phyloP scores from a whole-genome alignment of 345 rosid species.

The Citrus glauca region DNA sequence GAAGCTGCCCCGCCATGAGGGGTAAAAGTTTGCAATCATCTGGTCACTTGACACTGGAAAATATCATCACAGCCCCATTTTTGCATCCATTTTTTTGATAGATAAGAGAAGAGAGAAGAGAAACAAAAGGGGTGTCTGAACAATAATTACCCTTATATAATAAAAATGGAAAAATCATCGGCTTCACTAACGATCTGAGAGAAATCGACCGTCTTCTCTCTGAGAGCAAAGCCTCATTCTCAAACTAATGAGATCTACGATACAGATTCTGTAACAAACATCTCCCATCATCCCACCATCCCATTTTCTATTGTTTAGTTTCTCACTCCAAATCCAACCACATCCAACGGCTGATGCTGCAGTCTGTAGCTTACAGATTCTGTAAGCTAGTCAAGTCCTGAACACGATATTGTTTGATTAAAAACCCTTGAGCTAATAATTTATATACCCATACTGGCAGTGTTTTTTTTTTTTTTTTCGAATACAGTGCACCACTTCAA shows the following conservation, averaged over 20 bases:
- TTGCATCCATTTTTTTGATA: neutral
- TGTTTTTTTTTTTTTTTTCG: too few species aligned
- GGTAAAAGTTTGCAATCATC: neutral
- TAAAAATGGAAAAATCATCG: constrained; percentile 2
- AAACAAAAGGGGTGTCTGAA: neutral
- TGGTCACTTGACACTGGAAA: neutral
- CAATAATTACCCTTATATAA: too few species aligned
- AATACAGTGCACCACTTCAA: too few species aligned
- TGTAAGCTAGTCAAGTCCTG: too few species aligned
- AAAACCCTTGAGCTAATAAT: neutral
- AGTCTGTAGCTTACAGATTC: too few species aligned
- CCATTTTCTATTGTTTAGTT: too few species aligned
- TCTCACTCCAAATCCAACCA: too few species aligned
- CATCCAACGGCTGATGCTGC: too few species aligned
- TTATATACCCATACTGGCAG: too few species aligned
- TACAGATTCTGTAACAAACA: too few species aligned
- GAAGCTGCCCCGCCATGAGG: neutral
- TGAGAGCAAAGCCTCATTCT: constrained; percentile 23
- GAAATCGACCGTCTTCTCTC: neutral
- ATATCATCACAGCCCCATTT: neutral
- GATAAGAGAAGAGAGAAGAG: neutral
- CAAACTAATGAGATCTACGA: neutral
- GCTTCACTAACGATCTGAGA: constrained; percentile 3
- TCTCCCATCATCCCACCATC: too few species aligned
- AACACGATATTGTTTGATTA: neutral